Evolutionary conservation across 2,329 filamentous ascomycete genomes (phyloP).

Genomic region (Aspergillus awamori): DNA sequence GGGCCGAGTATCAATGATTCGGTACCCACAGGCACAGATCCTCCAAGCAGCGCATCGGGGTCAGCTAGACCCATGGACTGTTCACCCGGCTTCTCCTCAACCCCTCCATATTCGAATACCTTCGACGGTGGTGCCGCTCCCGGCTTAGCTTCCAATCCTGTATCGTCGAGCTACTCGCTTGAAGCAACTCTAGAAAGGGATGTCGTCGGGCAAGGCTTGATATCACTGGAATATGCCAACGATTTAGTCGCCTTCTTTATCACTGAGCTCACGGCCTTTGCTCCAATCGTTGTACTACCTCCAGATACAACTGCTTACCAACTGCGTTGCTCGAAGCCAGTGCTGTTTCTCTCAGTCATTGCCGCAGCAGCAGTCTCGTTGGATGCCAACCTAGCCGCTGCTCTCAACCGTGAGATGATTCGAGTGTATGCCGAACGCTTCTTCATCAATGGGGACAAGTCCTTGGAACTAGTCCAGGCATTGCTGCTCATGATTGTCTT

Average conservation of each 20-base stretch:
- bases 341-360: conserved; percentile 72
- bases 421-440: conserved; percentile 53
- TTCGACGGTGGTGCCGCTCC: conserved; percentile 24
- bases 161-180: conserved; percentile 21
- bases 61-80: conserved; percentile 28
- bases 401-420: conserved; percentile 54
- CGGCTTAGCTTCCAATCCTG: conserved; percentile 25
- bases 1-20: conserved; percentile 25
- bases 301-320: conserved; percentile 33
- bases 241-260: conserved; percentile 37
- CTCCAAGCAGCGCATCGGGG: conserved; percentile 24
- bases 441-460: conserved; percentile 55
- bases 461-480: conserved; percentile 55
- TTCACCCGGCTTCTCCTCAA: conserved; percentile 28
- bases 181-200: conserved; percentile 27
- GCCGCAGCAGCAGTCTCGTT: conserved; percentile 65
- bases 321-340: conserved; percentile 54
- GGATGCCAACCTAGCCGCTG: conserved; percentile 45
- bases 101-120: conserved; percentile 23
- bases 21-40: conserved; percentile 25
- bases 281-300: conserved; percentile 35
- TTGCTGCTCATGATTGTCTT: conserved; percentile 53
- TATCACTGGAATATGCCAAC: conserved; percentile 36
- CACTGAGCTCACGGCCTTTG: conserved; percentile 33
- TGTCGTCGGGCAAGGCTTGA: conserved; percentile 37